Conservation (phyloP, 2,329 filamentous ascomycete genomes). For the Trichoderma sp. region DNA sequence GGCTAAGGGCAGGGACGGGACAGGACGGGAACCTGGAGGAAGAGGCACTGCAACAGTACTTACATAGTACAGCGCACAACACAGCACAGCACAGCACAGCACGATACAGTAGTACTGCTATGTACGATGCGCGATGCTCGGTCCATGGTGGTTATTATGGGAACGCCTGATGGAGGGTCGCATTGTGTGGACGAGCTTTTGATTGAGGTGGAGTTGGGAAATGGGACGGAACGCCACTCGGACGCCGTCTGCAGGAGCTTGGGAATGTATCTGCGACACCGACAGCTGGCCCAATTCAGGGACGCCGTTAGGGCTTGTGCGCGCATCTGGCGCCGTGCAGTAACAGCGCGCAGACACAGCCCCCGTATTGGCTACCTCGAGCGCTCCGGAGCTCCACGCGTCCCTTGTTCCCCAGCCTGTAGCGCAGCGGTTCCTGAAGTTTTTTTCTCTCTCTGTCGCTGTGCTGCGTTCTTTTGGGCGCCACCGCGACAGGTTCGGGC, state of each 20-base stretch:
- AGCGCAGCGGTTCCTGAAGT: slow-evolving; percentile 18
- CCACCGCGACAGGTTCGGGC: slow-evolving; percentile 15
- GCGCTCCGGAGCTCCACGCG: slow-evolving; percentile 2
- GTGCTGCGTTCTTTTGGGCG: neutral
- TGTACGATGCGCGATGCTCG: neutral
- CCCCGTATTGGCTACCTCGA: slow-evolving; percentile 17
- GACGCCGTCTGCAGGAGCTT: slow-evolving; percentile 14
- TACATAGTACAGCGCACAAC: too few relatives aligned
- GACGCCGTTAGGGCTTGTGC: slow-evolving; percentile 12
- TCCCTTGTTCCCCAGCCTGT: slow-evolving; percentile 12
- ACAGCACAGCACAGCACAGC: too few relatives aligned
- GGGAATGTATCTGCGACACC: slow-evolving; percentile 11
- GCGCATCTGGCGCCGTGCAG: neutral
- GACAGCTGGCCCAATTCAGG: slow-evolving; percentile 8
- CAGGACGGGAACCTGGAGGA: neutral
- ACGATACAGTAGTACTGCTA: too few relatives aligned
- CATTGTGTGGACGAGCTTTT: slow-evolving; percentile 20
- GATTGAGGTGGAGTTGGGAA: slow-evolving; percentile 22
- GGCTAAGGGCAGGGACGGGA: neutral
- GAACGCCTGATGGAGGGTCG: slow-evolving; percentile 16
- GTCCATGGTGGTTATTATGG: slow-evolving; percentile 3
- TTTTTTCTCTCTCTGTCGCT: neutral
- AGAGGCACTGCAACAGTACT: neutral
- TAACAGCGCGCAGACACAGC: slow-evolving; percentile 5
- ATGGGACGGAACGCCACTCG: slow-evolving; percentile 17